phyloP scores from a whole-genome alignment of 495 filamentous ascomycete species.

The Lichenothelia convexa region DNA sequence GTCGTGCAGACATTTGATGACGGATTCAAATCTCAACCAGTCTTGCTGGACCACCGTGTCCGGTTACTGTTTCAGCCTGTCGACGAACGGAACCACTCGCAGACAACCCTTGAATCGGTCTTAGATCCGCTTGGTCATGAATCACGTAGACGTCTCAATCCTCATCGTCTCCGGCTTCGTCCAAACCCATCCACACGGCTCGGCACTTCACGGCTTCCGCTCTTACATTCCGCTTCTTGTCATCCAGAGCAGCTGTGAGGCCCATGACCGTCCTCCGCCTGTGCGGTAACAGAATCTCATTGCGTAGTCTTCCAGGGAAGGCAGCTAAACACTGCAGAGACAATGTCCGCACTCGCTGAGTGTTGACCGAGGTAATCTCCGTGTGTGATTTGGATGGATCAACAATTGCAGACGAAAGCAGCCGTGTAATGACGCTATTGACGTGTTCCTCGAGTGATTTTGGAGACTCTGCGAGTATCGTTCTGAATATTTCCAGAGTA shows the following conservation, averaged over 20 bases:
- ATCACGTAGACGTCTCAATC: no score
- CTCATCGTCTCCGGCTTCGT: conserved; percentile 40
- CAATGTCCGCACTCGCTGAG: conserved; percentile 26
- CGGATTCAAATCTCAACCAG: no score
- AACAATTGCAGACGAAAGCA: no score
- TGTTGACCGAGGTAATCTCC: conserved; percentile 17
- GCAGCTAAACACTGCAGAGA: conserved; percentile 38
- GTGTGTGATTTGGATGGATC: no score
- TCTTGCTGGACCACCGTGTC: no score
- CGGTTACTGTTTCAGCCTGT: no score
- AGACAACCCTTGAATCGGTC: no score
- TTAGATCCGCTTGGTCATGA: no score
- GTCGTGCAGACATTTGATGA: no score
- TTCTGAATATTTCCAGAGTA: conserved; percentile 40
- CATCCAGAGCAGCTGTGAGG: conserved; percentile 39
- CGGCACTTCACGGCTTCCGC: conserved; percentile 52
- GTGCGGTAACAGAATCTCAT: conserved; percentile 35
- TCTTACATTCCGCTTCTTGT: conserved; percentile 47
- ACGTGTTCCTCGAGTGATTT: conserved; percentile 38
- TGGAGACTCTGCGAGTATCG: conserved; percentile 40
- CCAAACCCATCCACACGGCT: conserved; percentile 46
- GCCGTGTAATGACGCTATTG: conserved; percentile 36
- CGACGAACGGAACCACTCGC: no score
- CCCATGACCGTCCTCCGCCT: conserved; percentile 35
- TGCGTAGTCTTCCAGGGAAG: conserved; percentile 29